Evolutionary conservation across 2,329 filamentous ascomycete species (phyloP).

Genomic region (Leptographium flavum): DNA sequence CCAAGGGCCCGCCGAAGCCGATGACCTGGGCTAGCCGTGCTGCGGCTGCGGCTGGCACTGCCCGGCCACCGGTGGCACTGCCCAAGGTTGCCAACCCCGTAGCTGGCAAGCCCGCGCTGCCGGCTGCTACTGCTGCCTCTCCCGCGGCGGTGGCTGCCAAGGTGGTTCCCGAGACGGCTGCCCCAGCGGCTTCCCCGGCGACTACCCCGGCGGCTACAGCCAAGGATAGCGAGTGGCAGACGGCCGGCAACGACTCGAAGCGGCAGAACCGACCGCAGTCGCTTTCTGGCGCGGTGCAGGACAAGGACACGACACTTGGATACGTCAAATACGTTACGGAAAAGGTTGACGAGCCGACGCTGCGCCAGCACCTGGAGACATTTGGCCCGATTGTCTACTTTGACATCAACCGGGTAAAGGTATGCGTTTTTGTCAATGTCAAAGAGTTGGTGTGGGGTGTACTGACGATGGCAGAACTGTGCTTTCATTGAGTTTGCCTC

Average conservation of each 20-base stretch:
- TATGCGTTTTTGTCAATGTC: constrained; percentile 21
- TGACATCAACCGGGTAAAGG: constrained; percentile 73
- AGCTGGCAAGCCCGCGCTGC: constrained; percentile 36
- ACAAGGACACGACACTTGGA: constrained; percentile 65
- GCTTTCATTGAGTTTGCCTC: constrained; percentile 92
- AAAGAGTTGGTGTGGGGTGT: neutral
- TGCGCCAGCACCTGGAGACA: constrained; percentile 55
- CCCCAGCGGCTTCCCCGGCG: constrained; percentile 14
- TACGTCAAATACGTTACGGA: constrained; percentile 96
- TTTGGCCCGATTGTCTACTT: constrained; percentile 61
- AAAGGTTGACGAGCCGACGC: constrained; percentile 61
- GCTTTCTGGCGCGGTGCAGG: constrained; percentile 39
- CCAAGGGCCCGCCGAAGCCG: constrained; percentile 39
- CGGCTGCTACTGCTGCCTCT: constrained; percentile 37
- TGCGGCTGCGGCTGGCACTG: constrained; percentile 41
- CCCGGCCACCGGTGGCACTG: constrained; percentile 36
- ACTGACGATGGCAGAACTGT: constrained; percentile 53
- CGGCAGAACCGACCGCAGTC: constrained; percentile 65
- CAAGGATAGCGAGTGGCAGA: constrained; percentile 68
- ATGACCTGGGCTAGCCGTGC: constrained; percentile 63
- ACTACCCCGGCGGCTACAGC: constrained; percentile 12
- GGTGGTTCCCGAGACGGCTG: constrained; percentile 1
- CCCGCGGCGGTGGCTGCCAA: constrained; percentile 17
- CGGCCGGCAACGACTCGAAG: constrained; percentile 70
- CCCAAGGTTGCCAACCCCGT: constrained; percentile 37